Conservation (phyloP, 768 basidiomycete genomes). For the Cytidiella melzeri region DNA sequence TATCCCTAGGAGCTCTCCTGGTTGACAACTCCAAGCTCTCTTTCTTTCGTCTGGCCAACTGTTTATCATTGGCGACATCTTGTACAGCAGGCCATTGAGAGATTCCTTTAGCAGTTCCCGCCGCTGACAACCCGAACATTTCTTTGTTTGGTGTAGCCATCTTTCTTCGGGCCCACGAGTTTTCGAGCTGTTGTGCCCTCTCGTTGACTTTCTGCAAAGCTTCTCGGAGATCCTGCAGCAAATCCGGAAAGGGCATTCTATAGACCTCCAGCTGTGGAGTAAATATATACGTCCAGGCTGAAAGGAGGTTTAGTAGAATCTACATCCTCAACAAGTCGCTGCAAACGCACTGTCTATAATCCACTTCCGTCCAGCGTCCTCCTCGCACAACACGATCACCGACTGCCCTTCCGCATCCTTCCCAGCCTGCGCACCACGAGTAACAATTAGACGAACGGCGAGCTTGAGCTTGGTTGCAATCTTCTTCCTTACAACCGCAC, state of each 20-base stretch:
- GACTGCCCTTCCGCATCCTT: slow-evolving; percentile 7
- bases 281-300: slow-evolving; percentile 49
- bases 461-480: slow-evolving; percentile 33
- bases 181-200: background rate
- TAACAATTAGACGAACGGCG: slow-evolving; percentile 34
- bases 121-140: too few relatives aligned
- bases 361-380: slow-evolving; percentile 1
- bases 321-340: too few relatives aligned
- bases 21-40: too few relatives aligned
- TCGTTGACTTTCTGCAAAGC: background rate
- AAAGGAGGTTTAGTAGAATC: too few relatives aligned
- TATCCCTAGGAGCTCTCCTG: too few relatives aligned
- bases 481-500: slow-evolving; percentile 25
- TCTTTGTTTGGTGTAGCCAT: too few relatives aligned
- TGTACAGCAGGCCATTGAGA: too few relatives aligned
- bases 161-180: background rate
- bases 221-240: slow-evolving; percentile 22
- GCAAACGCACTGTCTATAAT: slow-evolving; percentile 17
- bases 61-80: too few relatives aligned
- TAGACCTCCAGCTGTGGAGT: slow-evolving; percentile 33
- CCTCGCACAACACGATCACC: slow-evolving; percentile 13
- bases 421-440: slow-evolving; percentile 33
- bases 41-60: too few relatives aligned
- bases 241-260: slow-evolving; percentile 36
- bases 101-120: too few relatives aligned